Conservation (phyloP, 495 filamentous ascomycete species). For the Xylaria sp. region DNA sequence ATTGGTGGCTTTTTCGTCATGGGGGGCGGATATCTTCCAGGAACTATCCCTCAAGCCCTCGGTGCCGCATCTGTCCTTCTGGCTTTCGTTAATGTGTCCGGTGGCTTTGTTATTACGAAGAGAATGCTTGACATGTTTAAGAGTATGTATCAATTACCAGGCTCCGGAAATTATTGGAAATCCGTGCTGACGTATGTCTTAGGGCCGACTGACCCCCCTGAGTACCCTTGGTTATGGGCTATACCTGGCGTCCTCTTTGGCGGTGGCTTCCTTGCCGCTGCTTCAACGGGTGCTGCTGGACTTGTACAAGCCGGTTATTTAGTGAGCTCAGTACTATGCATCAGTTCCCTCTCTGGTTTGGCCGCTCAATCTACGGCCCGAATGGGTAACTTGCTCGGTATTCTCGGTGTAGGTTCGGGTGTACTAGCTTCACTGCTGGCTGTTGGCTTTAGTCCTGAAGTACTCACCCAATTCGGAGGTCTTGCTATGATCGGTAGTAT, state of each 20-base stretch:
- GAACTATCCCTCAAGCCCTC: constrained; percentile 75
- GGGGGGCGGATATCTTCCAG: constrained; percentile 74
- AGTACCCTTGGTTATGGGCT: constrained; percentile 84
- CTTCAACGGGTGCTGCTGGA: constrained; percentile 77
- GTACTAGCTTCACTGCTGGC: constrained; percentile 78
- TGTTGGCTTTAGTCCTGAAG: constrained; percentile 76
- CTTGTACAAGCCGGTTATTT: constrained; percentile 83
- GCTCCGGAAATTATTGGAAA: background rate
- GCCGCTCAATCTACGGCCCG: constrained; percentile 79
- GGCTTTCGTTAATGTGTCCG: constrained; percentile 82
- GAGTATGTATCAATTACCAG: constrained; percentile 45
- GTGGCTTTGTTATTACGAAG: constrained; percentile 84
- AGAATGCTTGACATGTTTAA: constrained; percentile 94
- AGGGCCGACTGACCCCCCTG: constrained; percentile 77
- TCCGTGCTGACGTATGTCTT: constrained; percentile 31
- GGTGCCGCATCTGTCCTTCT: constrained; percentile 80
- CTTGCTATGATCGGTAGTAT: constrained; percentile 74
- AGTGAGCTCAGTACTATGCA: constrained; percentile 78
- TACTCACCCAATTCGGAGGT: constrained; percentile 72
- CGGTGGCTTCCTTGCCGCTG: constrained; percentile 77
- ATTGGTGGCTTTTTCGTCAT: constrained; percentile 84
- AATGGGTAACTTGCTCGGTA: constrained; percentile 80
- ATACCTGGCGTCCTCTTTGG: constrained; percentile 76
- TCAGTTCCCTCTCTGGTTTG: constrained; percentile 73
- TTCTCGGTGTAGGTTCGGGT: constrained; percentile 78